Percentiles rank a stretch among this genome's conserved stretches.
phyloP scores from a whole-genome alignment of 2,329 filamentous ascomycete genomes.

The Fusarium nanum region DNA sequence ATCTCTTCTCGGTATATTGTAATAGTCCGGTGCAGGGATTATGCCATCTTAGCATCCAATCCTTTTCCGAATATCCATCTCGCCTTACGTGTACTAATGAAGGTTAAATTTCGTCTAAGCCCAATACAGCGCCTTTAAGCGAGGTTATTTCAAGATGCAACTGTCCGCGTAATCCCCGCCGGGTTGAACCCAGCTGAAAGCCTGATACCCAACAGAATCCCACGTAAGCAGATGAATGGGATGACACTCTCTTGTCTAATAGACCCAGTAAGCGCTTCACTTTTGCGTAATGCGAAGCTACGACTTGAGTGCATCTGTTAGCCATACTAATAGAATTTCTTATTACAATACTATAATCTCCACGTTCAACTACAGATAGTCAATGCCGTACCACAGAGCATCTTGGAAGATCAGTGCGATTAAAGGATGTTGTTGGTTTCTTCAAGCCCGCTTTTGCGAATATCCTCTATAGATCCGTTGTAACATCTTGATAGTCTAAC shows the following conservation, averaged over 20 bases:
- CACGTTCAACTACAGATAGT: not conserved
- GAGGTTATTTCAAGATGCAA: not conserved
- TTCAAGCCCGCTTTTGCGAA: not conserved
- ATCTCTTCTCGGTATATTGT: not conserved
- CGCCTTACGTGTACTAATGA: not conserved
- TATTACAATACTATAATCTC: not conserved
- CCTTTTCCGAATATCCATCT: not conserved
- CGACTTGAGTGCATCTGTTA: not conserved
- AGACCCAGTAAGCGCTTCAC: too few species aligned
- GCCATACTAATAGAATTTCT: not conserved
- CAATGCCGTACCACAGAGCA: not conserved
- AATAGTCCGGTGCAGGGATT: not conserved
- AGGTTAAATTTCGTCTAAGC: not conserved
- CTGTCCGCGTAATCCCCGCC: not conserved
- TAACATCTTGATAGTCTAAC: too few species aligned
- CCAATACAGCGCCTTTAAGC: not conserved
- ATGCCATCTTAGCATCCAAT: not conserved
- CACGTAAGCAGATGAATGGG: not conserved
- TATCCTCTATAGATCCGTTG: not conserved
- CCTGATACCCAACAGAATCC: not conserved
- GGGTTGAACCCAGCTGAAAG: not conserved
- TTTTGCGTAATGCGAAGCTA: not conserved
- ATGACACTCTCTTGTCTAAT: not conserved
- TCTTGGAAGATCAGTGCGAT: not conserved
- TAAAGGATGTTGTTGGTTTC: not conserved